phyloP scores from a whole-genome alignment of 2,329 filamentous ascomycete species.

The Apiospora hydei region DNA sequence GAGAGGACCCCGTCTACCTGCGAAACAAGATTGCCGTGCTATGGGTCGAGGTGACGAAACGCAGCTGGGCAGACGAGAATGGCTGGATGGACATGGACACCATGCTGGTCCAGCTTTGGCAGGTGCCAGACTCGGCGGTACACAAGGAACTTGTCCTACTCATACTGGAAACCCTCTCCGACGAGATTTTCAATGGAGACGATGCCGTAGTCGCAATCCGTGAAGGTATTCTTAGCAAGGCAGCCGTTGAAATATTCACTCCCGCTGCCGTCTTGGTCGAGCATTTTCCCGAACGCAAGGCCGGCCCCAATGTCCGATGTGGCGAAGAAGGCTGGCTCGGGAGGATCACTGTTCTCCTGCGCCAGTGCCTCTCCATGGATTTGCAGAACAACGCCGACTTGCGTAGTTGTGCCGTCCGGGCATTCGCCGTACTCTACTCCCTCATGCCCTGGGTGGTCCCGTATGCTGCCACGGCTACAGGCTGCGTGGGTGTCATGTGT shows the following conservation, averaged over 20 bases:
- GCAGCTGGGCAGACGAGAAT: constrained; percentile 79
- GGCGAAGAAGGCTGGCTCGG: constrained; percentile 88
- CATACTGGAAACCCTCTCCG: constrained; percentile 88
- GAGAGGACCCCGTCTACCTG: constrained; percentile 80
- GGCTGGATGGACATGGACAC: constrained; percentile 92
- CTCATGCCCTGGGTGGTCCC: constrained; percentile 89
- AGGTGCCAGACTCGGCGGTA: constrained; percentile 65
- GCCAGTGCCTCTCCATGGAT: constrained; percentile 73
- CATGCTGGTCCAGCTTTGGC: constrained; percentile 84
- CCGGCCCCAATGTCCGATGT: constrained; percentile 72
- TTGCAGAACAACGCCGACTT: constrained; percentile 71
- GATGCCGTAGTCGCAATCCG: constrained; percentile 85
- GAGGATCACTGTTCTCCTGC: constrained; percentile 77
- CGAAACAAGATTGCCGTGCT: constrained; percentile 93
- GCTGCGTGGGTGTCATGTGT: constrained; percentile 74
- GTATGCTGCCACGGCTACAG: constrained; percentile 76
- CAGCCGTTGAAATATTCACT: constrained; percentile 93
- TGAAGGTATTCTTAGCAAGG: constrained; percentile 84
- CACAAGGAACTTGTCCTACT: constrained; percentile 88
- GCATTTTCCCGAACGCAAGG: constrained; percentile 76
- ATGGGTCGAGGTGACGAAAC: constrained; percentile 94
- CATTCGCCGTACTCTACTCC: constrained; percentile 78
- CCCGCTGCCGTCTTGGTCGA: constrained; percentile 77
- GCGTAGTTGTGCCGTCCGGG: constrained; percentile 75
- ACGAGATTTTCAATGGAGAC: constrained; percentile 92